phyloP scores from a whole-genome alignment of 805 yeast species.

The Yarrowia sp. region DNA sequence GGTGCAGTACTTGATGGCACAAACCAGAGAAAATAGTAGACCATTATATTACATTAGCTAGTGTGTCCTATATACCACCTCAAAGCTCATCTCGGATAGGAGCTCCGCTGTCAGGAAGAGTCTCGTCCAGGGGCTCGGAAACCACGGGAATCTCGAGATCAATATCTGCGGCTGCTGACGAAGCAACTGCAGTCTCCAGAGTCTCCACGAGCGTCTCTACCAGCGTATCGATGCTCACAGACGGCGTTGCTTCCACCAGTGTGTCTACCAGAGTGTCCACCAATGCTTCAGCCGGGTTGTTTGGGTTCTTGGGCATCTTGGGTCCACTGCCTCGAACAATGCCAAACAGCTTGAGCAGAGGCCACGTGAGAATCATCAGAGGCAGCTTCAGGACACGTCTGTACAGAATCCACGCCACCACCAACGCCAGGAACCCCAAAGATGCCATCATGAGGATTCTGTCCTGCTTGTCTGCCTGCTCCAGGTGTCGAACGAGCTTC shows the following conservation, averaged over 20 bases:
- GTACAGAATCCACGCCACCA: slow-evolving; percentile 42
- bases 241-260: background rate
- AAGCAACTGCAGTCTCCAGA: background rate
- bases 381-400: slow-evolving; percentile 43
- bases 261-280: background rate
- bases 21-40: too few relatives aligned
- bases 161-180: background rate
- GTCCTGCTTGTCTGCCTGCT: slow-evolving; percentile 44
- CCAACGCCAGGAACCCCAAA: slow-evolving; percentile 41
- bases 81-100: background rate
- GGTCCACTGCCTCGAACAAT: slow-evolving; percentile 16
- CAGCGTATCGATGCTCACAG: background rate
- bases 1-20: too few relatives aligned
- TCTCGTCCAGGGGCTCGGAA: slow-evolving; percentile 9
- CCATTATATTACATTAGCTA: background rate
- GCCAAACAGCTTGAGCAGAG: slow-evolving; percentile 33
- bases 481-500: slow-evolving; percentile 40
- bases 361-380: slow-evolving; percentile 38
- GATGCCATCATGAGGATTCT: slow-evolving; percentile 41
- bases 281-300: background rate
- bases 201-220: background rate
- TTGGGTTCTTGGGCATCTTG: background rate
- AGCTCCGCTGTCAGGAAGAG: slow-evolving; percentile 5
- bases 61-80: too few relatives aligned
- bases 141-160: slow-evolving; percentile 1